Conservation (phyloP, 106 monocot genomes). For the Dactylorhiza incarnata region DNA sequence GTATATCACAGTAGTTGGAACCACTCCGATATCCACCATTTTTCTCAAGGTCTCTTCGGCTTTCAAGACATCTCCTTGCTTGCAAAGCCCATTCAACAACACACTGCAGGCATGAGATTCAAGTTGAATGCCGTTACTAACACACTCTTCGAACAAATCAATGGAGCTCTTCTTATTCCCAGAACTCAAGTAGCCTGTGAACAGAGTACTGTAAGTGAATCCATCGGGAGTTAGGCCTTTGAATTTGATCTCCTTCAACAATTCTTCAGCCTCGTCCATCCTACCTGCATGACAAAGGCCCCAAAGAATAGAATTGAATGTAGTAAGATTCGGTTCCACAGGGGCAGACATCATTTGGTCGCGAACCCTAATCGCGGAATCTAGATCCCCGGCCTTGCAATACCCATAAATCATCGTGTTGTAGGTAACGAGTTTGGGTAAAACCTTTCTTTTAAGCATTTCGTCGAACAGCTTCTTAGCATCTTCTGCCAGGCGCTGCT, state of each 20-base stretch:
- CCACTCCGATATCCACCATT: slow-evolving; percentile 36
- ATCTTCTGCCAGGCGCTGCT: slow-evolving; percentile 6
- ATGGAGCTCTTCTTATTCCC: slow-evolving; percentile 21
- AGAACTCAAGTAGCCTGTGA: slow-evolving; percentile 22
- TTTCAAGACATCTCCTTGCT: slow-evolving; percentile 47
- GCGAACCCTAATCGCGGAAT: slow-evolving; percentile 25
- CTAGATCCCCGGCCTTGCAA: slow-evolving; percentile 41
- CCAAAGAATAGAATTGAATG: slow-evolving; percentile 57
- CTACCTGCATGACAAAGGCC: slow-evolving; percentile 41
- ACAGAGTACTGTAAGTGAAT: slow-evolving; percentile 28
- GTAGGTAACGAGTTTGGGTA: slow-evolving; percentile 39
- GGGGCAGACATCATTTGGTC: slow-evolving; percentile 21
- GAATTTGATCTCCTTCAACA: slow-evolving; percentile 43
- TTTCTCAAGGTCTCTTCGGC: slow-evolving; percentile 41
- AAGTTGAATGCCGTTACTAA: slow-evolving; percentile 30
- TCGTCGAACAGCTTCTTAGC: slow-evolving; percentile 26
- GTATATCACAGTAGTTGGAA: slow-evolving; percentile 48
- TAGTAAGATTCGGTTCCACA: slow-evolving; percentile 36
- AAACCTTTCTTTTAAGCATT: slow-evolving; percentile 9
- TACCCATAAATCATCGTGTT: slow-evolving; percentile 78
- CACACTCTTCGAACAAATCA: slow-evolving; percentile 32
- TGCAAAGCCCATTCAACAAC: slow-evolving; percentile 63
- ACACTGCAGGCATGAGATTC: slow-evolving; percentile 35
- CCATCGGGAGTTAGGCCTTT: slow-evolving; percentile 28
- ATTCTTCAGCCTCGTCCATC: slow-evolving; percentile 19